Evolutionary conservation across 495 filamentous ascomycete genomes (phyloP).

Genomic region (Entonaema liquescens): DNA sequence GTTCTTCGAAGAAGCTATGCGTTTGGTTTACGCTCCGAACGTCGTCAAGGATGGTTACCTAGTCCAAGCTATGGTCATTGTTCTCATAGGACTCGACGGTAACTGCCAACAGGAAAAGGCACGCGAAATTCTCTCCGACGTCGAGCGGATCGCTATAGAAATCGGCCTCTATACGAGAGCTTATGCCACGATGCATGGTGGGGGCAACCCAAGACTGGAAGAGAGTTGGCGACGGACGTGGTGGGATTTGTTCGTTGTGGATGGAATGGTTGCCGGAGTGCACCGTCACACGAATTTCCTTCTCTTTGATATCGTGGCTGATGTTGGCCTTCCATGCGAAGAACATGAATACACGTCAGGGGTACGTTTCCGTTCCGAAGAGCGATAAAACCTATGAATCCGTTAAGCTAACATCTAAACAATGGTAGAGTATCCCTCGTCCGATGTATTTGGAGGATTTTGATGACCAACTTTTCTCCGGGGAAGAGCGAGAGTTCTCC

Average conservation of each 20-base stretch:
- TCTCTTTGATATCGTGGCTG: slow-evolving; percentile 62
- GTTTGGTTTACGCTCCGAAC: slow-evolving; percentile 57
- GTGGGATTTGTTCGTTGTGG: slow-evolving; percentile 90
- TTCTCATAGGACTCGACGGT: slow-evolving; percentile 81
- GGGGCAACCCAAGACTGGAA: slow-evolving; percentile 58
- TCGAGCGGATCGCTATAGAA: slow-evolving; percentile 75
- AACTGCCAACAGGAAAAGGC: slow-evolving; percentile 73
- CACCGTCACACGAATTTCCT: slow-evolving; percentile 66
- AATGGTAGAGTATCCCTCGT: slow-evolving; percentile 64
- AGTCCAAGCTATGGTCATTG: slow-evolving; percentile 79
- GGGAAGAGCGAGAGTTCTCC: slow-evolving; percentile 72
- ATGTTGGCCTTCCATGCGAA: slow-evolving; percentile 78
- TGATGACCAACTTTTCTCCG: slow-evolving; percentile 71
- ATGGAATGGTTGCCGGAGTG: slow-evolving; percentile 70
- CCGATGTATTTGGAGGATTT: slow-evolving; percentile 73
- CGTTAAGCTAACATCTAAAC: neutral
- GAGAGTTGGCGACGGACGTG: slow-evolving; percentile 87
- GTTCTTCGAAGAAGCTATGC: slow-evolving; percentile 66
- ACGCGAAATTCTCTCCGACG: slow-evolving; percentile 69
- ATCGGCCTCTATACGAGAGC: slow-evolving; percentile 74
- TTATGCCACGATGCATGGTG: slow-evolving; percentile 58
- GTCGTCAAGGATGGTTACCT: slow-evolving; percentile 68
- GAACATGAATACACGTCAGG: slow-evolving; percentile 73
- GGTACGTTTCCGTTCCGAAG: slow-evolving; percentile 54
- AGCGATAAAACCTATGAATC: neutral